Evolutionary conservation across 1,139 yeast genomes (phyloP).

Genomic region (Geotrichum phurueaensis): DNA sequence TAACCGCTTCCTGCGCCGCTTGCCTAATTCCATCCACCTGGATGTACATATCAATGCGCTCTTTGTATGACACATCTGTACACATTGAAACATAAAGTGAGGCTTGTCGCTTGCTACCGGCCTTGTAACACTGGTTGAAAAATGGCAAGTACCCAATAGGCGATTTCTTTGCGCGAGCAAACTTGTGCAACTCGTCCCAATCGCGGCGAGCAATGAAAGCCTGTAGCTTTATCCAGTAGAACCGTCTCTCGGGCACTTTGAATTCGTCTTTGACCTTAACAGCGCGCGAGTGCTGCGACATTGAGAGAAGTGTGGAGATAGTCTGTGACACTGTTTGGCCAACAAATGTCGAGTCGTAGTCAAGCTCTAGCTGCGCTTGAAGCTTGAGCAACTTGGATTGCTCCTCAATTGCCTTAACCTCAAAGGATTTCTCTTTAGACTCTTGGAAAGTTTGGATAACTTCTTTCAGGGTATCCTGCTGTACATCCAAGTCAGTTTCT

Average conservation of each 20-base stretch:
- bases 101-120: constrained; percentile 46
- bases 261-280: constrained; percentile 53
- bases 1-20: constrained; percentile 59
- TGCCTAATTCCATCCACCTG: constrained; percentile 48
- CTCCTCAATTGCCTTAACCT: constrained; percentile 39
- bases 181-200: constrained; percentile 55
- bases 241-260: constrained; percentile 56
- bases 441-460: constrained; percentile 29
- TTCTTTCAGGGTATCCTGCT: constrained; percentile 27
- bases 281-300: constrained; percentile 58
- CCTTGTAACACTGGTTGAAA: constrained; percentile 46
- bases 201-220: constrained; percentile 48
- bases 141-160: constrained; percentile 73
- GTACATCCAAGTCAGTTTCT: constrained; percentile 17
- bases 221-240: constrained; percentile 56
- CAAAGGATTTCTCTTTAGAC: constrained; percentile 28
- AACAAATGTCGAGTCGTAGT: constrained; percentile 52
- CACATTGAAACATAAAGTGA: constrained; percentile 39
- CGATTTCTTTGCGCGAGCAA: constrained; percentile 48
- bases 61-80: constrained; percentile 33
- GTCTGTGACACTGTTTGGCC: constrained; percentile 53
- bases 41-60: constrained; percentile 47
- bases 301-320: constrained; percentile 46
- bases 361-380: constrained; percentile 50
- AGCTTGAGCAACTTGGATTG: constrained; percentile 48